Conservation (phyloP, 1,284 basidiomycete species). For the Cutaneotrichosporon sp. region DNA sequence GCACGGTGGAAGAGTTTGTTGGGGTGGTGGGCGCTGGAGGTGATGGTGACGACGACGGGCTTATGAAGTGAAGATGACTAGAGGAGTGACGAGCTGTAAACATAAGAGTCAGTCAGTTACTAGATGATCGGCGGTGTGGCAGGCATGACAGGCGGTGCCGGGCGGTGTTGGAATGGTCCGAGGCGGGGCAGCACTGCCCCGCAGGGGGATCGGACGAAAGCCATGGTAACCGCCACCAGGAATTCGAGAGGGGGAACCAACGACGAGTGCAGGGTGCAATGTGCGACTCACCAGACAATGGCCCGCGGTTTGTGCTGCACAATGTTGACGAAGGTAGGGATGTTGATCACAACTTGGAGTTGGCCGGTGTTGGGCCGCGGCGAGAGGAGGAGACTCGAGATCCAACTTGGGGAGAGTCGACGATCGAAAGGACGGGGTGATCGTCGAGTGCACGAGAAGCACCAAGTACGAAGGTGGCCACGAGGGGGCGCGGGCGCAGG, state of each 20-base stretch:
- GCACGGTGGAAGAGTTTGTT: slow-evolving; percentile 8
- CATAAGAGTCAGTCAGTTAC: slow-evolving; percentile 2
- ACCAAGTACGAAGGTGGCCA: too few relatives aligned
- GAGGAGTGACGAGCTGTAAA: not conserved
- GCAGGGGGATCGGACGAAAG: not conserved
- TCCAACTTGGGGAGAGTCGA: too few relatives aligned
- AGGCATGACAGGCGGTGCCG: not conserved
- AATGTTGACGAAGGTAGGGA: too few relatives aligned
- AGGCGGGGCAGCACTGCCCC: not conserved
- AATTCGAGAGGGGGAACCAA: not conserved
- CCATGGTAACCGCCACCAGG: not conserved
- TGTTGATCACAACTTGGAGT: too few relatives aligned
- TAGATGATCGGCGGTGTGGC: not conserved
- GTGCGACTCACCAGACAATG: slow-evolving; percentile 1
- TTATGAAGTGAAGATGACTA: not conserved
- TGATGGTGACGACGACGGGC: not conserved
- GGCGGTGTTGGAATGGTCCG: not conserved
- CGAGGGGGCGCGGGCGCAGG: too few relatives aligned
- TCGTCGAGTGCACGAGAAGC: too few relatives aligned
- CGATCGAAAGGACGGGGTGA: not conserved
- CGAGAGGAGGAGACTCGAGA: too few relatives aligned
- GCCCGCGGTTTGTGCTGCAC: too few relatives aligned
- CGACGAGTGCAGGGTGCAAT: not conserved
- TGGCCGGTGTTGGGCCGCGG: too few relatives aligned
- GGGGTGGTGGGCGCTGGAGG: not conserved